Conservation (phyloP, 2,329 filamentous ascomycete species). For the Fusarium denticulatum region DNA sequence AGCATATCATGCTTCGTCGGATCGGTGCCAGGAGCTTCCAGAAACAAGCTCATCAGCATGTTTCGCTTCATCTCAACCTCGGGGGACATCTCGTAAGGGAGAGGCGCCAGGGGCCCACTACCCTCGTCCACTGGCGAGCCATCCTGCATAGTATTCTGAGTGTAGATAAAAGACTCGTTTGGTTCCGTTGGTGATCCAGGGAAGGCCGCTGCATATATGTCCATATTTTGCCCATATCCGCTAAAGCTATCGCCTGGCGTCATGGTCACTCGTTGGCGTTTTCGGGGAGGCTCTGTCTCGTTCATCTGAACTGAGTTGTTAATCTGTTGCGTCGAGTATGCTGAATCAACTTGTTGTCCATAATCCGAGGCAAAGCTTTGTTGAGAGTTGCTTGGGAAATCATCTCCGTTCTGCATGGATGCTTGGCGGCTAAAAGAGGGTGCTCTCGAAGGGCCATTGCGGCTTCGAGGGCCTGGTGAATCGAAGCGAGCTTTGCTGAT, state of each 20-base stretch:
- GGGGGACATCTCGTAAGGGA: slow-evolving; percentile 68
- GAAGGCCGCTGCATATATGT: slow-evolving; percentile 59
- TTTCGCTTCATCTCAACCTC: slow-evolving; percentile 83
- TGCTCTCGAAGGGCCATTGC: slow-evolving; percentile 72
- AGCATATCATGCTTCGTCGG: slow-evolving; percentile 80
- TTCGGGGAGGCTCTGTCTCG: slow-evolving; percentile 81
- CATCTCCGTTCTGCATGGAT: slow-evolving; percentile 75
- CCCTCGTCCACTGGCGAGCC: slow-evolving; percentile 58
- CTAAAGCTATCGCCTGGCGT: slow-evolving; percentile 68
- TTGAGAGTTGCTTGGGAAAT: slow-evolving; percentile 80
- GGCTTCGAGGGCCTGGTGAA: slow-evolving; percentile 77
- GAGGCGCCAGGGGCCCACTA: slow-evolving; percentile 70
- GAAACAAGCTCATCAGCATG: slow-evolving; percentile 83
- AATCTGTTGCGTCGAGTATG: slow-evolving; percentile 69
- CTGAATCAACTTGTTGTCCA: slow-evolving; percentile 76
- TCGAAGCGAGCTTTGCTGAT: slow-evolving; percentile 97
- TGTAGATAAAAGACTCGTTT: slow-evolving; percentile 81
- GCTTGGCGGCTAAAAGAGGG: slow-evolving; percentile 77
- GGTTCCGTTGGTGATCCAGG: slow-evolving; percentile 81
- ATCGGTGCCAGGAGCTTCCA: slow-evolving; percentile 77
- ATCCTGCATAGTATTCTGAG: slow-evolving; percentile 59
- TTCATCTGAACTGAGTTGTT: slow-evolving; percentile 49
- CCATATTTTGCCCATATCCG: slow-evolving; percentile 60
- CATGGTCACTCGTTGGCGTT: slow-evolving; percentile 72
- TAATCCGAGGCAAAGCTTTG: slow-evolving; percentile 84